These are phyloP conservation scores for Mycena rosella DNA, from an alignment of 768 basidiomycete genomes.

Conservation along the genomic window DNA sequence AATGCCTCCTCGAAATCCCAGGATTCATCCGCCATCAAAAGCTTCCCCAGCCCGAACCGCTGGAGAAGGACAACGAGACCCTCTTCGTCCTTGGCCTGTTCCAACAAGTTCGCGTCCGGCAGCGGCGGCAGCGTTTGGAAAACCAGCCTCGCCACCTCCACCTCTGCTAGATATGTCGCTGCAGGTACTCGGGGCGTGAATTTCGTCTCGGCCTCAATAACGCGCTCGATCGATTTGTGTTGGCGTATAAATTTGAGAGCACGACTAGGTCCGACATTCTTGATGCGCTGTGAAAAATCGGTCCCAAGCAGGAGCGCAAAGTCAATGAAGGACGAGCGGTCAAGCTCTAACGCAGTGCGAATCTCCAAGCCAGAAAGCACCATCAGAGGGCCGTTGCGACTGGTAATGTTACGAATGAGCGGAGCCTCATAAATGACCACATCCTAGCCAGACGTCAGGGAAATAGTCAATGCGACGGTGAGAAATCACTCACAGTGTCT, in stretches of 20 bases:
- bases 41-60: slow-evolving; percentile 62
- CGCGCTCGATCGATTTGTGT: slow-evolving; percentile 78
- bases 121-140: slow-evolving; percentile 77
- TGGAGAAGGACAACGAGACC: slow-evolving; percentile 62
- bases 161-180: slow-evolving; percentile 72
- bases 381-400: slow-evolving; percentile 67
- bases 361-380: slow-evolving; percentile 75
- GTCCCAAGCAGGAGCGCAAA: slow-evolving; percentile 91
- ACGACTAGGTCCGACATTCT: slow-evolving; percentile 80
- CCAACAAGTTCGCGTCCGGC: slow-evolving; percentile 56
- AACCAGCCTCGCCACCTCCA: slow-evolving; percentile 70
- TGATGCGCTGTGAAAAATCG: slow-evolving; percentile 90
- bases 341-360: slow-evolving; percentile 68
- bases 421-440: slow-evolving; percentile 88
- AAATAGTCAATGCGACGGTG: slow-evolving; percentile 17
- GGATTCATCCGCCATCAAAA: slow-evolving; percentile 47
- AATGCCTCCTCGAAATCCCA: slow-evolving; percentile 63
- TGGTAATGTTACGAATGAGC: slow-evolving; percentile 82
- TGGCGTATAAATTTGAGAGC: slow-evolving; percentile 83
- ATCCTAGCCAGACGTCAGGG: slow-evolving; percentile 60
- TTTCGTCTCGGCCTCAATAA: slow-evolving; percentile 66
- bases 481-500: slow-evolving; percentile 74
- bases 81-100: slow-evolving; percentile 55
- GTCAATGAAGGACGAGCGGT: slow-evolving; percentile 76
- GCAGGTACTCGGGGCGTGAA: slow-evolving; percentile 63